Evolutionary conservation across 1,284 basidiomycete species (phyloP), one percentile per base, ranked within the genome.

Genomic region (Trichosporon ovoides): DNA sequence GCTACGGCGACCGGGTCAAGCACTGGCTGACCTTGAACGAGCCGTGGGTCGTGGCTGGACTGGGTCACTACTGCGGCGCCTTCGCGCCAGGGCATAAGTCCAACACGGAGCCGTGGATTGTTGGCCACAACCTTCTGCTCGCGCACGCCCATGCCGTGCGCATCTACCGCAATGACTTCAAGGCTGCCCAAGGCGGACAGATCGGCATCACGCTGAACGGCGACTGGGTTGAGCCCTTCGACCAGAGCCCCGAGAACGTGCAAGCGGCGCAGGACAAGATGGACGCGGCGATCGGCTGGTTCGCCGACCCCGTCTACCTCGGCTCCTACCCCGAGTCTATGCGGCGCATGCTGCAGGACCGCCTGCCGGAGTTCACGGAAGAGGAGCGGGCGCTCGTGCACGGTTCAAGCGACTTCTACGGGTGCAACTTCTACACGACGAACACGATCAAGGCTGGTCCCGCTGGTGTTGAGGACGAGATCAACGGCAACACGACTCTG

Each of bases 201-300:
- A 87, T 89, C 60, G 87, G 87, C 2, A 86, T 89, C 71, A 89
- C 87, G 2, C 77, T 89, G 52, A 87, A 89, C 66, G 84, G 84
- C 14, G 82, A 85, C 62, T 87, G 84, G 83, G 81, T 82, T 50
- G 81, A 85, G 64, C 87, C 87, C 10, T 88, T 82, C 62, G 85
- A 87, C 64, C 79, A 85, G 58, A 79, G 71, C 18, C 82, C 83
- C 0, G 82, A 84, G 68, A 87, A 85, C 65, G 69, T 86, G 60
- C 81, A 79, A 61, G 85, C 86, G 7, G 83, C 84, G 5, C 85
- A 87, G 69, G 80, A 83, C 63, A 84, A 84, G 60, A 77, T 86
- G 53, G 86, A 86, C 65, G 78, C 83, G 33, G 83, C 84, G 13
- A 81, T 88, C 53, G 86, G 66, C 20, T 70, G 65, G 62, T 70